Evolutionary conservation across 805 yeast species (phyloP), one percentile per base, ranked within the genome.

Genomic region (Wickerhamomyces kurtzmanii): DNA sequence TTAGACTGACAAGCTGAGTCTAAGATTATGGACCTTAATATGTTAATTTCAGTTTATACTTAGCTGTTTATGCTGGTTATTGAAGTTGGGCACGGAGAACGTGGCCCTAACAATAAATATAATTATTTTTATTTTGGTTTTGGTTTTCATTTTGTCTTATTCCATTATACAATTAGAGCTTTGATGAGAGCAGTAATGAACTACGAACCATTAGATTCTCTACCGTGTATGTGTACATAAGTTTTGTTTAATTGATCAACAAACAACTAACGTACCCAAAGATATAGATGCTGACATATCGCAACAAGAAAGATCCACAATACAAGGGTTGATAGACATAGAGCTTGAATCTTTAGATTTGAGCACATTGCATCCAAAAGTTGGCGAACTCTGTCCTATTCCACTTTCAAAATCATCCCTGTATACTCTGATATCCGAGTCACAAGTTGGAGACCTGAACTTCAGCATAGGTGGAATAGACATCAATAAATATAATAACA

Each of bases 211-310:
- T 31, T 56, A 24, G 68, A 63, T 26, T 53, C 59, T 25, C 47
- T 64, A 22, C 61, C 60, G 9, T 55, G 64, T 58, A 57, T 33
- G 64, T 57, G 33, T 14, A 9, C 14, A 27, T 33, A 7, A 33
- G 3, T 5, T n/a, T 13, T 4, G 17, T 5, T 11, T 23, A 14
- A 11, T 19, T 17, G 10, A 7, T 11, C n/a, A n/a, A 6, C 10
- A n/a, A n/a, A 15, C n/a, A 9, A 29, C 31, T 31, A 32, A 32
- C 31, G 35, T 33, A 16, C 23, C 22, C 23, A 17, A 27, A 49
- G 60, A 53, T 30, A 40, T 59, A 24, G 68, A 62, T 29, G 46
- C 40, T 5, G 47, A 49, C 8, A 51, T 59, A 14, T 40, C 59
- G 20, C 51, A 54, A 7, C 53, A 53, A 18, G 61, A 65, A 29